Evolutionary conservation across 441 rosid genomes (phyloP).

Genomic region (Croton laevigatus): DNA sequence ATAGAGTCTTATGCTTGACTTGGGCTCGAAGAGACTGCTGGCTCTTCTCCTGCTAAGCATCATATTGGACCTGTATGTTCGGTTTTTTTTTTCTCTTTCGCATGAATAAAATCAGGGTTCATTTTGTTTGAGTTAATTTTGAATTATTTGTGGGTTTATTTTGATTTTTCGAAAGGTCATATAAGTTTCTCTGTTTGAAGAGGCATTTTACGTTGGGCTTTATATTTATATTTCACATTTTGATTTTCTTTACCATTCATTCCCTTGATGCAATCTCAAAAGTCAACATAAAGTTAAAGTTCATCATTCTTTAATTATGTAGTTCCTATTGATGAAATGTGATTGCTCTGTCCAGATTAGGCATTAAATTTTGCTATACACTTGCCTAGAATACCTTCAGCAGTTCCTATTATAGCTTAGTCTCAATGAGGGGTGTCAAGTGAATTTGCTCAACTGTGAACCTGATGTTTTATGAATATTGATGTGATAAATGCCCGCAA

Average conservation of each 20-base stretch:
- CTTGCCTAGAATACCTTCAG: background rate
- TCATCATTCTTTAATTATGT: background rate
- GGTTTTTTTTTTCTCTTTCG: background rate
- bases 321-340: constrained; percentile 1
- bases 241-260: background rate
- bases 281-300: background rate
- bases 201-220: too few relatives aligned
- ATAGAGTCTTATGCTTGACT: constrained; percentile 65
- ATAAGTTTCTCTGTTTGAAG: too few relatives aligned
- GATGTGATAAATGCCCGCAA: too few relatives aligned
- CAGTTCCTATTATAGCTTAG: background rate
- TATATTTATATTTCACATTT: background rate
- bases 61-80: constrained; percentile 81
- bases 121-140: background rate
- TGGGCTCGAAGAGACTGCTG: constrained; percentile 86
- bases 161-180: too few relatives aligned
- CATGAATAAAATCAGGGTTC: background rate
- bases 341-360: background rate
- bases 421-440: background rate
- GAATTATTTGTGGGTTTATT: too few relatives aligned
- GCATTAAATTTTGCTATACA: background rate
- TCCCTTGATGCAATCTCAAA: too few relatives aligned
- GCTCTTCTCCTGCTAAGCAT: constrained; percentile 63
- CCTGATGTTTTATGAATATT: background rate
- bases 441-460: background rate